These are phyloP conservation scores for Ophidiomyces ophidiicola DNA, from an alignment of 2,329 filamentous ascomycete genomes.

Conservation along the genomic window DNA sequence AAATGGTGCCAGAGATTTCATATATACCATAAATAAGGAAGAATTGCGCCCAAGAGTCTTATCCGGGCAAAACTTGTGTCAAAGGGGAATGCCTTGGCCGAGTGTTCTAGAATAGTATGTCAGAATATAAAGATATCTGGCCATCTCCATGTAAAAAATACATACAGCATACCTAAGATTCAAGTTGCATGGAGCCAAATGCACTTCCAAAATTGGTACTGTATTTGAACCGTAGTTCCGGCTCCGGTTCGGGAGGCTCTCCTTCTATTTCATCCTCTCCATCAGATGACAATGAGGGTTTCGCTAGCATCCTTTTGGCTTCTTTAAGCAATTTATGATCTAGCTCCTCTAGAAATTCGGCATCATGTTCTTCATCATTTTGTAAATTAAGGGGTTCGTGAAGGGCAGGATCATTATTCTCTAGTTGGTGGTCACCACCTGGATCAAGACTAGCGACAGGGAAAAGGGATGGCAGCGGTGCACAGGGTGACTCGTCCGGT, in stretches of 20 bases:
- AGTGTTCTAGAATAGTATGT: too few relatives aligned
- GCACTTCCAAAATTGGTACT: constrained; percentile 39
- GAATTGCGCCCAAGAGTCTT: too few relatives aligned
- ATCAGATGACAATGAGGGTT: constrained; percentile 17
- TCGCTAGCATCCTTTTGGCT: constrained; percentile 25
- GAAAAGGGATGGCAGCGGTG: constrained; percentile 20
- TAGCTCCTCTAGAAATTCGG: constrained; percentile 31
- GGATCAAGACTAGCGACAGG: constrained; percentile 23
- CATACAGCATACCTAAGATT: constrained; percentile 1
- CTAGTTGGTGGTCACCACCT: constrained; percentile 27
- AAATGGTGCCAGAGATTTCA: too few relatives aligned
- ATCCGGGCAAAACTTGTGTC: too few relatives aligned
- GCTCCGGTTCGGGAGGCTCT: constrained; percentile 25
- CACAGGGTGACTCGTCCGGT: constrained; percentile 24
- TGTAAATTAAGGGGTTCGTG: constrained; percentile 34
- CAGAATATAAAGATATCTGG: too few relatives aligned
- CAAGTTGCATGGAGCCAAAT: constrained; percentile 25
- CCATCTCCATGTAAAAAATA: constrained; percentile 5
- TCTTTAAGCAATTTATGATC: constrained; percentile 34
- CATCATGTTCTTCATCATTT: constrained; percentile 32
- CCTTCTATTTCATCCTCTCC: constrained; percentile 19
- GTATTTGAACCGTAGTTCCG: constrained; percentile 35
- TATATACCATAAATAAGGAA: too few relatives aligned
- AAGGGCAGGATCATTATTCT: constrained; percentile 34
- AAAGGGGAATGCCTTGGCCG: too few relatives aligned